Evolutionary conservation across 1,284 basidiomycete genomes (phyloP), one percentile per base, ranked within the genome.

Genomic region (Takashimella tepidaria): DNA sequence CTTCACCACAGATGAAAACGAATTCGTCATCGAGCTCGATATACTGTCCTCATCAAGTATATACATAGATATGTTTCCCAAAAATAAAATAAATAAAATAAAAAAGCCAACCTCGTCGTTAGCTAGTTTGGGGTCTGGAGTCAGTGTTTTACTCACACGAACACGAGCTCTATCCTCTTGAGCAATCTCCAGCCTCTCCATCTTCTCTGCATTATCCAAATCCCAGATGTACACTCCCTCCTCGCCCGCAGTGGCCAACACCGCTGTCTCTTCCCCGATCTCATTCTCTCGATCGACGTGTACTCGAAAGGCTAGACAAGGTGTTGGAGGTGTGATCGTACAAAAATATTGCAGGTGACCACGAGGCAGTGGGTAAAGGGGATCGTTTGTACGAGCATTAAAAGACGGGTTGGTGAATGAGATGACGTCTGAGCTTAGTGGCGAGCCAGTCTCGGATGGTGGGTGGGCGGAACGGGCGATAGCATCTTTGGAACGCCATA

Each of bases 1-100:
- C 56, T 12, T 43, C 31, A 13, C 55, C 51, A 50, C 72, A 73
- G 45, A 73, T 26, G 50, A 72, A 75, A 25, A 73, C 55, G 53
- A 55, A 66, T 16, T 71, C 59, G 48, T 75, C 70, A 55, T 75
- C 73, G 41, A 75, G 63, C 46, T 75, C 73, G 44, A 75, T 63
- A 51, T 75, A 75, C 70, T 73, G 55, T 13, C 24, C 16, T 8
- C n/a, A n/a, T n/a, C n/a, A n/a, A n/a, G n/a, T n/a, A n/a, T n/a
- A n/a, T n/a, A n/a, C n/a, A n/a, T n/a, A n/a, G n/a, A n/a, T n/a
- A n/a, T n/a, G n/a, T n/a, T n/a, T n/a, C n/a, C n/a, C n/a, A n/a
- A n/a, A n/a, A n/a, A n/a, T n/a, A n/a, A n/a, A n/a, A n/a, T n/a
- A n/a, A n/a, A n/a, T n/a, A n/a, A n/a, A n/a, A n/a, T n/a, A n/a